Evolutionary conservation across 495 filamentous ascomycete species (phyloP), one percentile per base, ranked within the genome.

Genomic region (Haplographium delicatum): DNA sequence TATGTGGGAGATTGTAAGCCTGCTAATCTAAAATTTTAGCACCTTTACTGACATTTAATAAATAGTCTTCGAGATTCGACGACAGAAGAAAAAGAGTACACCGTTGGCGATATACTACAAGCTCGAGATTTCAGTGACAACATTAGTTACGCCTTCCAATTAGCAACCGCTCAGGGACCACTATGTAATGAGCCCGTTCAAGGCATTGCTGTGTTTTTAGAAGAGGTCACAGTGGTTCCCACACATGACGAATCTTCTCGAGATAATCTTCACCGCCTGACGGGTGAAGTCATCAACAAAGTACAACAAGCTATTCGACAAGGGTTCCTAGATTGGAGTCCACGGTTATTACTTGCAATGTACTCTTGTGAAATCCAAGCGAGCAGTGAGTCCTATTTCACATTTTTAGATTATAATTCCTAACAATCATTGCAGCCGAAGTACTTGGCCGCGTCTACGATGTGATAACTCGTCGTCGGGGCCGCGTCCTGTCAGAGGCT

Each of bases 291-390:
- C 13, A 94, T 98, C 66, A 85, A 87, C 61, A 82, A 86, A 1
- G 84, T 90, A 4, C 89, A 89, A 42, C 81, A 88, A 28, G 81
- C 86, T n/a, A 91, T 97, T 55, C 76, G 80, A 15, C 80, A 86
- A 59, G 91, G 84, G 13, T 96, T 97, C 72, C 70, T 95, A 3
- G 94, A 96, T 73, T 98, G 91, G 91, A 90, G 84, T 48, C 91
- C 94, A 0, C 80, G 93, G 1, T 74, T 98, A 24, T 76, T 97
- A 73, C 82, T 96, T 42, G 91, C 93, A n/a, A 96, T 96, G 89
- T 98, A 98, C 71, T 89, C 83, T 47, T 91, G 89, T 64, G 91
- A 96, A 61, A 96, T 98, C 58, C 94, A 97, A 75, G 89, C 91
- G 43, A 89, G 87, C 31, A 89, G 87, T 91, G 76, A 60, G 82